These are phyloP conservation scores for Claviceps maximensis DNA, from an alignment of 2,329 filamentous ascomycete species.

Conservation along the genomic window DNA sequence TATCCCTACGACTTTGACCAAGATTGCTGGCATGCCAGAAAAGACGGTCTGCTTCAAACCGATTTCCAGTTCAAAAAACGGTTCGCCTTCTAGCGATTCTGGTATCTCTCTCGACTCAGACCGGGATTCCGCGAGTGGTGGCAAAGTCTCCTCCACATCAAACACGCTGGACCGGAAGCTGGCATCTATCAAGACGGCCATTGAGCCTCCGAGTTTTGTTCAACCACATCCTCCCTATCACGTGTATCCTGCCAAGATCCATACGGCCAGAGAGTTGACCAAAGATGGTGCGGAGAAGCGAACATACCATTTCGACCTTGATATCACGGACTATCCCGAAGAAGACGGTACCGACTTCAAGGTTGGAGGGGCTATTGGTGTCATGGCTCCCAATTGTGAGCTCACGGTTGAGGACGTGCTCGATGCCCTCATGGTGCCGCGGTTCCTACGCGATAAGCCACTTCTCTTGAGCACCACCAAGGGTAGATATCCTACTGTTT, in stretches of 20 bases:
- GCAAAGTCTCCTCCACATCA: slow-evolving; percentile 18
- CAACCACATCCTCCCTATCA: slow-evolving; percentile 90
- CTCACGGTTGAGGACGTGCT: slow-evolving; percentile 71
- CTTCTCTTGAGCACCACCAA: slow-evolving; percentile 64
- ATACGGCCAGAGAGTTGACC: slow-evolving; percentile 76
- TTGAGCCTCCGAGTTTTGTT: slow-evolving; percentile 77
- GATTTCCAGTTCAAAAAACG: slow-evolving; percentile 25
- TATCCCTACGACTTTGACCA: slow-evolving; percentile 61
- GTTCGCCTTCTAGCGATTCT: slow-evolving; percentile 35
- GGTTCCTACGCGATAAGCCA: slow-evolving; percentile 71
- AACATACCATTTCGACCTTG: slow-evolving; percentile 94
- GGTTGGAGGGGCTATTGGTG: slow-evolving; percentile 87
- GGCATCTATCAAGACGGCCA: slow-evolving; percentile 37
- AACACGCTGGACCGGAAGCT: slow-evolving; percentile 8
- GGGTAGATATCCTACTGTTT: slow-evolving; percentile 93
- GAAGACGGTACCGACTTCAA: slow-evolving; percentile 84
- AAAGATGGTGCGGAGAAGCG: slow-evolving; percentile 84
- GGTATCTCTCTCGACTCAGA: slow-evolving; percentile 30
- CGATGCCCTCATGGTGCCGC: slow-evolving; percentile 67
- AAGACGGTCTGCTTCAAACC: slow-evolving; percentile 61
- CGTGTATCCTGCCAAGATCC: slow-evolving; percentile 80
- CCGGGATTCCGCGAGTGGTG: slow-evolving; percentile 9
- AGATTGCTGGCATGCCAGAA: slow-evolving; percentile 57
- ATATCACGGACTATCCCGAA: slow-evolving; percentile 85
- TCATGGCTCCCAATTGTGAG: slow-evolving; percentile 76